Conservation (phyloP, 2,329 filamentous ascomycete species). For the Penicillium oxalicum region DNA sequence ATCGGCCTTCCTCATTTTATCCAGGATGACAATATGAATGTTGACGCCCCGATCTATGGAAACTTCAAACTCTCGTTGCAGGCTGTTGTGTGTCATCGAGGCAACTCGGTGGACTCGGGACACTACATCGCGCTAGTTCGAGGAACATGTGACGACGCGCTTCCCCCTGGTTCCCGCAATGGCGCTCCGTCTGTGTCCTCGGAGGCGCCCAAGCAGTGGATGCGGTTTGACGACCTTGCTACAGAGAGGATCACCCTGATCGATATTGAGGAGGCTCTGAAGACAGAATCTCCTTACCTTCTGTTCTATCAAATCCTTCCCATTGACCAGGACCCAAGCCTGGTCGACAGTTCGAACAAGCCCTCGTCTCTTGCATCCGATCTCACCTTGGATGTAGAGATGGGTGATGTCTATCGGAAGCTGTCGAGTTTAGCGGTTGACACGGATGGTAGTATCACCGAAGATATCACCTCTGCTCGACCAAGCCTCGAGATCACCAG, state of each 20-base stretch:
- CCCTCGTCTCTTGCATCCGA: conserved; percentile 25
- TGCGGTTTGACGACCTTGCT: conserved; percentile 85
- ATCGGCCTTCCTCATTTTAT: conserved; percentile 83
- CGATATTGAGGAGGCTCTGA: conserved; percentile 70
- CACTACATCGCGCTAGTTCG: conserved; percentile 87
- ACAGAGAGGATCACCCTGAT: conserved; percentile 66
- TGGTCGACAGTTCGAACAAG: conserved; percentile 32
- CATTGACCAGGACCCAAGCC: conserved; percentile 60
- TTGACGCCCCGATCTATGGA: conserved; percentile 64
- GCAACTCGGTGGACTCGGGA: conserved; percentile 75
- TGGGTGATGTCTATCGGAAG: conserved; percentile 15
- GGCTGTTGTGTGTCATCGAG: conserved; percentile 87
- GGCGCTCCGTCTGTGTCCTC: conserved; percentile 33
- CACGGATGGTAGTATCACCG: conserved; percentile 16
- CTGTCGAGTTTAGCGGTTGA: conserved; percentile 15
- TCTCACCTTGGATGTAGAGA: conserved; percentile 19
- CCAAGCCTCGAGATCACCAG: conserved; percentile 37
- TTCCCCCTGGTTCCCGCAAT: conserved; percentile 22
- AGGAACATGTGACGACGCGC: conserved; percentile 50
- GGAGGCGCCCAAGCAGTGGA: conserved; percentile 72
- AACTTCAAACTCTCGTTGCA: conserved; percentile 92
- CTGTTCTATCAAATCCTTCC: conserved; percentile 94
- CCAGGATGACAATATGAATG: conserved; percentile 64
- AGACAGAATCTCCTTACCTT: conserved; percentile 86
- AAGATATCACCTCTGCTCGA: conserved; percentile 24